Base-by-base conservation (phyloP, 2,329 filamentous ascomycete species). In the Coleophoma eucalyptorum region DNA sequence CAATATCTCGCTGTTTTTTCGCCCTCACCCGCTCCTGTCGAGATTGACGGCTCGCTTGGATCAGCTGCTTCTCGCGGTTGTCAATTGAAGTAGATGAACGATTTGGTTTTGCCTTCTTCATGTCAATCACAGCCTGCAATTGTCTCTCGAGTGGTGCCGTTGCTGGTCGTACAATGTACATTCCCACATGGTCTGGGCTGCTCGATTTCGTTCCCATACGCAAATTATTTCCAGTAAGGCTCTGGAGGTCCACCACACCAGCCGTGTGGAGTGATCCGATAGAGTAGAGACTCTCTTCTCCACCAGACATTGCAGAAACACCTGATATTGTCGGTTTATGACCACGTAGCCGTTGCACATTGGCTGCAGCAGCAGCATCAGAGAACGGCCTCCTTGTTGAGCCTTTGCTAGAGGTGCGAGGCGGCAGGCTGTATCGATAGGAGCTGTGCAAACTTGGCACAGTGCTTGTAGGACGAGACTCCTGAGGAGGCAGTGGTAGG, bases 1-100 rank as follows among this genome's bases (percentile, higher is more conserved):
- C 62, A 1, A 65, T 57, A 43, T 65, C 61, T 35, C 54, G 48
- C 20, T 55, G 48, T 45, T 61, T 63, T 21, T 50, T 49, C 16
- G 55, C 57, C 46, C 53, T 54, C 4, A 63, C 61, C 42, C 49
- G 51, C 19, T 63, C 59, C 44, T 55, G 53, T 21, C 59, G 43
- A n/a, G 15, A 56, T 38, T 55, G 48, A 12, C 40, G 44, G 3
- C 26, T 49, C 4, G 43, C 32, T 16, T 46, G 21, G 8, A 50
- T 5, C n/a, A 11, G 6, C 32, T 15, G n/a, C 41, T 47, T 16
- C 34, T 37, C 50, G 31, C 43, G 34, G 34, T 44, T 15, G 31
- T 50, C 44, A 20, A 35, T 34, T 32, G 16, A 4, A 42, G 26
- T 19, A 26, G 26, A 6, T 10, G 43, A 26, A n/a, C 15, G 48